A percentile compares a stretch with the other conserved stretches of the same genome.
phyloP scores from a whole-genome alignment of 2,329 filamentous ascomycete genomes.

The Sphaceloma murrayae region DNA sequence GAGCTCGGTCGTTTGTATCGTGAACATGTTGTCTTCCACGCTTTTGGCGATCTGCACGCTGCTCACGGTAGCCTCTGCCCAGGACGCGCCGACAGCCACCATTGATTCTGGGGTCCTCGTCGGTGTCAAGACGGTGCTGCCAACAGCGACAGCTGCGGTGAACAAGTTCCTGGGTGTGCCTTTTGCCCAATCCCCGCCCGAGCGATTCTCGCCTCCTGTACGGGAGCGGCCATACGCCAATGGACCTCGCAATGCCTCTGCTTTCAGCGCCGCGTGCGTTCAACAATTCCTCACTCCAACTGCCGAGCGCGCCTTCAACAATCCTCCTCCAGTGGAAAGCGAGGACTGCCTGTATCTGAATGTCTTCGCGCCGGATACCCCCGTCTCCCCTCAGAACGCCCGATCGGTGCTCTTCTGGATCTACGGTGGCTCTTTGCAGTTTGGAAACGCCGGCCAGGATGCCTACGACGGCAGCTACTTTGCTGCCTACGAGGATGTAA shows the following conservation, averaged over 20 bases:
- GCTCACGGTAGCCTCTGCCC: slow-evolving; percentile 7
- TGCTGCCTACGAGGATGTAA: slow-evolving; percentile 29
- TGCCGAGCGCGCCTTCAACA: slow-evolving; percentile 27
- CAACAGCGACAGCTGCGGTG: slow-evolving; percentile 25
- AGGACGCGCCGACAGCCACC: slow-evolving; percentile 23
- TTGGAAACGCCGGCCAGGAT: slow-evolving; percentile 26
- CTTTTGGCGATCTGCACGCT: slow-evolving; percentile 6
- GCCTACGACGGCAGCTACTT: slow-evolving; percentile 28
- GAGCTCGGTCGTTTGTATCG: too few species aligned
- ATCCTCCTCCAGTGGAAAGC: slow-evolving; percentile 26
- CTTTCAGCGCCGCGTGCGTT: slow-evolving; percentile 27
- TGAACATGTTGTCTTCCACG: neutral
- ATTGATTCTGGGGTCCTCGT: slow-evolving; percentile 25
- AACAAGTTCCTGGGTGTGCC: slow-evolving; percentile 31
- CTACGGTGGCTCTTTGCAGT: slow-evolving; percentile 28
- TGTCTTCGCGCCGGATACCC: slow-evolving; percentile 27
- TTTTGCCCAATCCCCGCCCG: slow-evolving; percentile 28
- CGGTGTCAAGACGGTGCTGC: slow-evolving; percentile 26
- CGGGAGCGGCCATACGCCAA: slow-evolving; percentile 17
- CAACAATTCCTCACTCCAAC: slow-evolving; percentile 29
- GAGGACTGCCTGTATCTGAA: slow-evolving; percentile 32
- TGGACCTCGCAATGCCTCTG: slow-evolving; percentile 24
- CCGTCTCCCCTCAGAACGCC: slow-evolving; percentile 22
- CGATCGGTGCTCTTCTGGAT: slow-evolving; percentile 30
- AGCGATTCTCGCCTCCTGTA: slow-evolving; percentile 26